Conservation (phyloP, 352 stramenopile species). For the Phytophthora crassamura region DNA sequence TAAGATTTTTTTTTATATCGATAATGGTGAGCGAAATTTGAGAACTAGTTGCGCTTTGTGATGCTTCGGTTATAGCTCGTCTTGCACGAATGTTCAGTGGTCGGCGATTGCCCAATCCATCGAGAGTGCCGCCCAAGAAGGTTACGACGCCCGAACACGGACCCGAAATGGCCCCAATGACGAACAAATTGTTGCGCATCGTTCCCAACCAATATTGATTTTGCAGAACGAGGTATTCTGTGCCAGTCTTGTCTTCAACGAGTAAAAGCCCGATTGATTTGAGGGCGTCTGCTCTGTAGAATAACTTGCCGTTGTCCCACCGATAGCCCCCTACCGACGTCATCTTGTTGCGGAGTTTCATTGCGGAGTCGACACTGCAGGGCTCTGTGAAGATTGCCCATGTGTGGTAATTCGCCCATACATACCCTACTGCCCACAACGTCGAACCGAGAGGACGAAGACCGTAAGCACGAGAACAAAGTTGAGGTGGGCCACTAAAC, state of each 20-base stretch:
- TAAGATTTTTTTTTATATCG: neutral
- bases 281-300: constrained; percentile 21
- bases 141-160: constrained; percentile 17
- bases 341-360: constrained; percentile 26
- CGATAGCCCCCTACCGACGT: constrained; percentile 24
- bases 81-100: constrained; percentile 21
- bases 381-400: neutral
- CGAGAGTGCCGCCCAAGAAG: constrained; percentile 22
- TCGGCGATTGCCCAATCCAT: constrained; percentile 6
- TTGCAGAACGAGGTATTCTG: constrained; percentile 26
- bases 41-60: neutral
- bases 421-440: constrained; percentile 12
- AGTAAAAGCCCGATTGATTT: constrained; percentile 35
- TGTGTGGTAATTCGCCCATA: neutral
- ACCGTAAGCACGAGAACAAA: constrained; percentile 24
- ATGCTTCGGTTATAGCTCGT: neutral
- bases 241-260: constrained; percentile 16
- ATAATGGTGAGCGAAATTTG: neutral
- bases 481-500: constrained; percentile 17
- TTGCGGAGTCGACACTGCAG: constrained; percentile 8
- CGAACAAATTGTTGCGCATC: constrained; percentile 21
- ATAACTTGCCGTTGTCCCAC: constrained; percentile 19
- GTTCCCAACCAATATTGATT: constrained; percentile 31
- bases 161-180: constrained; percentile 28
- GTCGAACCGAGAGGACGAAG: constrained; percentile 24